These are phyloP conservation scores for Phytophthora pinifolia DNA, from an alignment of 352 stramenopile species.

Conservation along the genomic window DNA sequence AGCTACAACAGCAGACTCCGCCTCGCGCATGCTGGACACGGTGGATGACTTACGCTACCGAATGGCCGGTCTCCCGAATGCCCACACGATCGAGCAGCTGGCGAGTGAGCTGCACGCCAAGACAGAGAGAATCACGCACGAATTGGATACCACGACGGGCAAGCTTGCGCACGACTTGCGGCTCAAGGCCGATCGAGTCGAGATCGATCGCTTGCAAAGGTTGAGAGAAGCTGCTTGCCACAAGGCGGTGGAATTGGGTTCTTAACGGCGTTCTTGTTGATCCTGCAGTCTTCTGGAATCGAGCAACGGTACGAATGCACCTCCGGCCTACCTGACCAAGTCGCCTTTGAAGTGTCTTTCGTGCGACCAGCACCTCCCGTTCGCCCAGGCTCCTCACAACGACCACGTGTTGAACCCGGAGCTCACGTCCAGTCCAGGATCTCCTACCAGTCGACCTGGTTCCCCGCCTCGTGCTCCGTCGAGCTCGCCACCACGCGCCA, in stretches of 20 bases:
- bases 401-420: slow-evolving; percentile 2
- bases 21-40: slow-evolving; percentile 44
- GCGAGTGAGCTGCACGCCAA: slow-evolving; percentile 41
- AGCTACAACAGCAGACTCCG: slow-evolving; percentile 36
- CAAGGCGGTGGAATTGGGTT: background rate
- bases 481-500: slow-evolving; percentile 15
- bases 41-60: slow-evolving; percentile 50
- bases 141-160: slow-evolving; percentile 19
- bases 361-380: slow-evolving; percentile 56
- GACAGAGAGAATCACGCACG: slow-evolving; percentile 25
- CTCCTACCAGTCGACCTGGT: slow-evolving; percentile 13
- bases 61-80: slow-evolving; percentile 48
- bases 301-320: slow-evolving; percentile 12
- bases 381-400: slow-evolving; percentile 22
- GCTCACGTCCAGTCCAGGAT: slow-evolving; percentile 11
- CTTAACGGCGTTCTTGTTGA: background rate
- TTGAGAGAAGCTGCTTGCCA: background rate
- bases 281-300: slow-evolving; percentile 32
- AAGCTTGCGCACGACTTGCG: slow-evolving; percentile 24
- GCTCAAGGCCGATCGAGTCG: slow-evolving; percentile 48
- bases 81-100: slow-evolving; percentile 51
- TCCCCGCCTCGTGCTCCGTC: slow-evolving; percentile 22
- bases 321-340: slow-evolving; percentile 46
- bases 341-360: slow-evolving; percentile 59
- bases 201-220: slow-evolving; percentile 53